Evolutionary conservation across 2,329 filamentous ascomycete genomes (phyloP), one percentile per base, ranked within the genome.

Genomic region (Ceratocystis ficicola): DNA sequence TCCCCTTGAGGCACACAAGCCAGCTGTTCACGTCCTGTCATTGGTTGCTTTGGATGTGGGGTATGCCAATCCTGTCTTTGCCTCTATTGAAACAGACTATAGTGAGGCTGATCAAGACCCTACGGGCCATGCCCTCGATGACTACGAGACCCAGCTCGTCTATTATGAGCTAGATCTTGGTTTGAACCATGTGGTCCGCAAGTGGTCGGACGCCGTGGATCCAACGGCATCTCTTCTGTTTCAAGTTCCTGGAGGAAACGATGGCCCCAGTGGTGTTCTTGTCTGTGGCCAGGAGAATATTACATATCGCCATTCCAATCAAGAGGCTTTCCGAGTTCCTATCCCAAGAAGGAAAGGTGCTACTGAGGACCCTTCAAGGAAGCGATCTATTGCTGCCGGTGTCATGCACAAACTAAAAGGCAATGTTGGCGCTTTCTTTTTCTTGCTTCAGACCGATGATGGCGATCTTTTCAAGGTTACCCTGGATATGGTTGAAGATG

Each of bases 101-200:
- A 86, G 87, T 1, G 91, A 96, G 72, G 85, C 86, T 2, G 95
- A 99, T 72, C 88, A 94, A 75, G 95, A 99, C 74, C 85, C 91
- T 0, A 90, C 89, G 0, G 93, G 92, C 17, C 83, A 89, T 73
- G 91, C 91, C 1, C 85, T 86, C 70, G 81, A 88, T 67, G 88
- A 95, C 70, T 78, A 89, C 60, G 92, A 97, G 74, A 97, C 95
- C 68, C 85, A 89, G 70, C 79, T 99, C 32, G 93, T 97, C 0
- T 99, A 97, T 76, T 99, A 99, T 73, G 94, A 97, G 77, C 86
- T 99, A 25, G 94, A 99, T 72, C 82, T 99, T 32, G 95, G 95
- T 44, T 78, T 99, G 65, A 99, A 99, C 72, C 94, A 99, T 73
- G 94, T 99, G 46, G 91, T 99, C 22, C 86, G 93, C 68, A 96